Conservation (phyloP, 208 protist species). For the Blastocrithidia nonstop region DNA sequence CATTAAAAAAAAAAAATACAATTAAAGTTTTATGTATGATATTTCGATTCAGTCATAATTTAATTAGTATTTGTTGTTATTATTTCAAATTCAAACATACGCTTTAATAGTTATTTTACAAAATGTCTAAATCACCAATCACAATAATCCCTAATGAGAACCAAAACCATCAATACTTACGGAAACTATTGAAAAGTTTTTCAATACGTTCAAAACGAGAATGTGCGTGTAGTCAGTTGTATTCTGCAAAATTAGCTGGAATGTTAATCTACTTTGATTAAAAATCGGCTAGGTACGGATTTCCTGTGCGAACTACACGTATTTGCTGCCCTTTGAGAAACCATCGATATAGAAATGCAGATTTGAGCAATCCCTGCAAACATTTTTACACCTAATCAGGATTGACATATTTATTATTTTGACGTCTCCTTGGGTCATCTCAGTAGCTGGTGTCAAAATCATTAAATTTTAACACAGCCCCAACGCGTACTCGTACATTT, state of each 20-base stretch:
- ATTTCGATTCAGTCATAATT: neutral
- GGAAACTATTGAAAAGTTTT: slow-evolving; percentile 23
- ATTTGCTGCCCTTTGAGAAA: slow-evolving; percentile 71
- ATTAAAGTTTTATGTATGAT: neutral
- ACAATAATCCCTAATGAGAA: slow-evolving; percentile 55
- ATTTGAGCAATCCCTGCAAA: slow-evolving; percentile 40
- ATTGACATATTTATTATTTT: slow-evolving; percentile 46
- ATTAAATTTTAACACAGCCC: slow-evolving; percentile 65
- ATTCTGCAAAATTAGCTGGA: slow-evolving; percentile 76
- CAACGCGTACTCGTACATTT: slow-evolving; percentile 54
- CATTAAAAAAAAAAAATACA: slow-evolving; percentile 1
- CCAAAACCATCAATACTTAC: slow-evolving; percentile 77
- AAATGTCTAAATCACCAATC: slow-evolving; percentile 69
- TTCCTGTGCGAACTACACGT: slow-evolving; percentile 51
- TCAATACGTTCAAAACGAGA: slow-evolving; percentile 43
- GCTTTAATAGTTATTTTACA: slow-evolving; percentile 6
- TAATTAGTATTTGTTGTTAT: neutral
- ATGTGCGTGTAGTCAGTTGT: slow-evolving; percentile 69
- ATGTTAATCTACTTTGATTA: slow-evolving; percentile 66
- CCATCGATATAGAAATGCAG: slow-evolving; percentile 63
- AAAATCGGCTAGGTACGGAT: slow-evolving; percentile 45
- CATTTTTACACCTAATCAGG: slow-evolving; percentile 66
- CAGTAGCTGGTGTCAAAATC: slow-evolving; percentile 62
- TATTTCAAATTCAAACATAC: slow-evolving; percentile 1
- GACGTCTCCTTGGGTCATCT: slow-evolving; percentile 54